Evolutionary conservation across 495 filamentous ascomycete genomes (phyloP).

Genomic region (Penicillium malachiteum): DNA sequence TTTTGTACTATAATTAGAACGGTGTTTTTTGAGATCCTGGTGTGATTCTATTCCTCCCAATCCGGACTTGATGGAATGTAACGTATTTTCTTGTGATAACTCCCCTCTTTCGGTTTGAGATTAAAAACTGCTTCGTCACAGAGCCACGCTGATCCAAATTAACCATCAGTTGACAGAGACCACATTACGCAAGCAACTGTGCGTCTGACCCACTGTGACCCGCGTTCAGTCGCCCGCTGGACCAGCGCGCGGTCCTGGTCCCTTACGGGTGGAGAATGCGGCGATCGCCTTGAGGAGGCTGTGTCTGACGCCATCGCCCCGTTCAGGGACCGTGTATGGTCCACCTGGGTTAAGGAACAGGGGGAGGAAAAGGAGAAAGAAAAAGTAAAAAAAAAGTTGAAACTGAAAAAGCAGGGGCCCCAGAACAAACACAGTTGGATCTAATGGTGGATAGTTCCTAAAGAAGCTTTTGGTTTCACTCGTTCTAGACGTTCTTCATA

Average conservation of each 20-base stretch:
- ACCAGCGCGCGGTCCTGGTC: slow-evolving; percentile 36
- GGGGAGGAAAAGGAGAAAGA: neutral
- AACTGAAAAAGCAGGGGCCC: neutral
- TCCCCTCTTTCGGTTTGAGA: slow-evolving; percentile 19
- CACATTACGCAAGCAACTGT: slow-evolving; percentile 47
- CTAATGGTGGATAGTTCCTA: slow-evolving; percentile 4
- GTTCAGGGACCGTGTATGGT: slow-evolving; percentile 11
- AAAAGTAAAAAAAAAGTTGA: neutral
- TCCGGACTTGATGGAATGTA: slow-evolving; percentile 14
- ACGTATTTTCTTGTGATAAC: neutral
- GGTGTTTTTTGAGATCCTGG: too few relatives aligned
- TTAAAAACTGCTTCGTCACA: slow-evolving; percentile 14
- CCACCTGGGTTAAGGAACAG: neutral
- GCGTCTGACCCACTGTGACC: slow-evolving; percentile 34
- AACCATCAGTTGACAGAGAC: slow-evolving; percentile 24
- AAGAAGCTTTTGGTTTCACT: slow-evolving; percentile 6
- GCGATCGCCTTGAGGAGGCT: slow-evolving; percentile 37
- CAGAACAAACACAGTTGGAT: neutral
- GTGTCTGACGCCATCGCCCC: slow-evolving; percentile 35
- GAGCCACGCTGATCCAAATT: slow-evolving; percentile 40
- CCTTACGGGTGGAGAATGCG: slow-evolving; percentile 47
- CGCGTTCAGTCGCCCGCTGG: slow-evolving; percentile 39
- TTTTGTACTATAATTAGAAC: slow-evolving; percentile 2
- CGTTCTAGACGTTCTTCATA: too few relatives aligned
- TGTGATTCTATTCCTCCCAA: neutral